Evolutionary conservation across 2,329 filamentous ascomycete genomes (phyloP).

Genomic region (Kalaharituber pfeilii): DNA sequence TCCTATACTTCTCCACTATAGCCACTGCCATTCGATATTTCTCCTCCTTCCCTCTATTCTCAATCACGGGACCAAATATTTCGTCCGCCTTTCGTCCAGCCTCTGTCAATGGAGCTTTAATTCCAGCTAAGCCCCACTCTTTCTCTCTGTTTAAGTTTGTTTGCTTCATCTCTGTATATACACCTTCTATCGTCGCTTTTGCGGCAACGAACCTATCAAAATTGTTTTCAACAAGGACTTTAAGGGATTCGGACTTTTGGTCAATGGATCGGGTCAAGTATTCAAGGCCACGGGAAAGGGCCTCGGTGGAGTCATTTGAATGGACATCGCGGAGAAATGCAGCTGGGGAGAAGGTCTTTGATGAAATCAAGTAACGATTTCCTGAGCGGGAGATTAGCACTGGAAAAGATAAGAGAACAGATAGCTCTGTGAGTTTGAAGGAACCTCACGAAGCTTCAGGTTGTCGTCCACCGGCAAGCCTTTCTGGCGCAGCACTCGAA

Average conservation of each 20-base stretch:
- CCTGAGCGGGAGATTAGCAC: constrained; percentile 32
- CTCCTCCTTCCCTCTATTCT: constrained; percentile 79
- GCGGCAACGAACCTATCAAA: constrained; percentile 96
- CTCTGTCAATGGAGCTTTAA: constrained; percentile 74
- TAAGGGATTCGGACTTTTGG: constrained; percentile 90
- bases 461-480: constrained; percentile 77
- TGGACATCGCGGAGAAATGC: constrained; percentile 88
- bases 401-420: not conserved
- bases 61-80: constrained; percentile 87
- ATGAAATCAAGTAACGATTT: constrained; percentile 87
- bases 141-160: constrained; percentile 27
- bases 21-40: constrained; percentile 61
- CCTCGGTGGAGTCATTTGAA: constrained; percentile 63
- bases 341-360: constrained; percentile 83
- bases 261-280: constrained; percentile 83
- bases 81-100: constrained; percentile 90
- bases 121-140: constrained; percentile 35
- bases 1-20: constrained; percentile 60
- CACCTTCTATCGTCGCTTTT: constrained; percentile 95
- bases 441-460: constrained; percentile 47
- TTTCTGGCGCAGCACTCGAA: constrained; percentile 56
- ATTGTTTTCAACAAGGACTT: constrained; percentile 90
- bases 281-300: constrained; percentile 64
- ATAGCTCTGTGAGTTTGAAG: not conserved
- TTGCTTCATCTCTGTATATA: constrained; percentile 94